Base-by-base conservation (phyloP, 495 filamentous ascomycete genomes). In the Penicillium coprophilum region DNA sequence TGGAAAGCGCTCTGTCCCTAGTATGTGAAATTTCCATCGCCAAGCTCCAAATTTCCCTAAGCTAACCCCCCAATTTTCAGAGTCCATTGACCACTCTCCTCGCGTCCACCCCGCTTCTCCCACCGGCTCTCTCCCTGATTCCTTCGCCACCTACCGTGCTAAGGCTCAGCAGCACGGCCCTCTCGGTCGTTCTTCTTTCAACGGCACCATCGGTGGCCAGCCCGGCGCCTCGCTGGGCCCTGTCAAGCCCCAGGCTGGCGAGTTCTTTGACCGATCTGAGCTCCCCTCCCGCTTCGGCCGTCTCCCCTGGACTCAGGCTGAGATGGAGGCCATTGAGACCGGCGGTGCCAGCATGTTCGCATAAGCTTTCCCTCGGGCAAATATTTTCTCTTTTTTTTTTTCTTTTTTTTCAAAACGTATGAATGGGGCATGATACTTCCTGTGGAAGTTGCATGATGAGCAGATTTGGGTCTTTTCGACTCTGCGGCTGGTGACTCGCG, bases 81-180 rank as follows among this genome's bases (percentile, higher is more conserved):
- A 82, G 50, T 82, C 83, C 39, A 64, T 89, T 64, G 86, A 93
- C 80, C 85, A 94, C 79, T 80, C 83, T 60, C 85, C 75, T 64
- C 77, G 72, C 41, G 75, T 80, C 43, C 84, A 87, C 69, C 85
- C 85, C 30, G 81, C 84, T 41, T 85, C 88, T 44, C 89, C 91
- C 64, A 63, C 80, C 5, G 64, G 78, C 34, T 46, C 62, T 45
- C 81, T 87, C 19, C 85, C 85, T 38, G 80, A 86, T 61, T 88
- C 88, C 43, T 98, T 98, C 80, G 91, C 90, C 57, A 77, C 85
- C 63, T 98, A 98, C 83, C 87, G 94, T 65, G 83, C 87, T 69
- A 90, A 91, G 74, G 95, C 93, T 24, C 88, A 91, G 72, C 93
- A 96, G 70, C 92, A 96, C 72, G 94, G 94, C 20, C 94, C 94